Evolutionary conservation across 352 stramenopile genomes (phyloP).

Genomic region (Pythium dissotocum): DNA sequence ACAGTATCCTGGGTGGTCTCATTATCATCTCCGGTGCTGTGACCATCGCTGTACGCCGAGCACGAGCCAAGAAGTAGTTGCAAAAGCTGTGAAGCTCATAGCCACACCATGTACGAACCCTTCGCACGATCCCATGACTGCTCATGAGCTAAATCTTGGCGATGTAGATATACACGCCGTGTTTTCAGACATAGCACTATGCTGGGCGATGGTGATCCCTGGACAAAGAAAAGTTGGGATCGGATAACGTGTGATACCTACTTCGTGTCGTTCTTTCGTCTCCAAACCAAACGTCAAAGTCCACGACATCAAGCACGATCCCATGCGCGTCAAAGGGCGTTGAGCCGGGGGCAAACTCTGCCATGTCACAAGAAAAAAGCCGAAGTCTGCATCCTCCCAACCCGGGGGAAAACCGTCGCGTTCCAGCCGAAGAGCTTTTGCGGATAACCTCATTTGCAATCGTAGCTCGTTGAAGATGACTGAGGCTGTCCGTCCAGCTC

Average conservation of each 20-base stretch:
- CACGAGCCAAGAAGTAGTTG: conserved; percentile 29
- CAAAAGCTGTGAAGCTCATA: no score
- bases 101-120: no score
- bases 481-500: neutral
- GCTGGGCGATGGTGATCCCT: no score
- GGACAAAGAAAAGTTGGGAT: no score
- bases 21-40: conserved; percentile 59
- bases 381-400: no score
- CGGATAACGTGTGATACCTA: no score
- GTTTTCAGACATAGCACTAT: no score
- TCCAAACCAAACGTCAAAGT: neutral
- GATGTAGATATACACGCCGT: no score
- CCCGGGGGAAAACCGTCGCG: no score
- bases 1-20: conserved; percentile 53
- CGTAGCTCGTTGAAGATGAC: neutral
- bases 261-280: no score
- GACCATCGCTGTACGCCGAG: conserved; percentile 48
- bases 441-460: neutral
- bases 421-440: neutral
- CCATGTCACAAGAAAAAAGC: neutral
- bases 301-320: neutral
- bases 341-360: neutral
- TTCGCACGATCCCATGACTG: no score
- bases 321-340: neutral
- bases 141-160: no score